Percentiles rank a stretch among this genome's conserved stretches.
phyloP scores from a whole-genome alignment of 2,329 filamentous ascomycete genomes.

The Trichoderma koningiopsis region DNA sequence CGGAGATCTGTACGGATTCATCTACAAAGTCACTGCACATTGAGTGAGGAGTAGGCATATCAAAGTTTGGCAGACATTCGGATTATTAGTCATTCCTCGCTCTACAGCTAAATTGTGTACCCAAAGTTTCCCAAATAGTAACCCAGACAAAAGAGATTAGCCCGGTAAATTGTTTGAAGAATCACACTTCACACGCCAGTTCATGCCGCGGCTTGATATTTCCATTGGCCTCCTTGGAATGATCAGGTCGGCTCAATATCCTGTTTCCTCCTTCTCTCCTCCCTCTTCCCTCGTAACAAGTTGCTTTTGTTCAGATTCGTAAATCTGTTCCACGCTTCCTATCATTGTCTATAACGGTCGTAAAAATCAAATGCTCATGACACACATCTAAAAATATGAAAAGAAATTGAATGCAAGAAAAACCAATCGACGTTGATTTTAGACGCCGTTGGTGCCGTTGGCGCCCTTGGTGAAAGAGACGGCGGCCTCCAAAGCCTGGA shows the following conservation, averaged over 20 bases:
- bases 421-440: background rate
- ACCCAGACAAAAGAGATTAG: background rate
- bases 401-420: background rate
- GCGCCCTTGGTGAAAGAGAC: constrained; percentile 45
- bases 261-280: background rate
- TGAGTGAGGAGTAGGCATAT: too few relatives aligned
- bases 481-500: constrained; percentile 80
- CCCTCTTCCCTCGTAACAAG: background rate
- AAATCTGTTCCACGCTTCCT: constrained; percentile 10
- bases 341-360: constrained; percentile 20
- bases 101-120: background rate
- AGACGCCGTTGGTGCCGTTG: constrained; percentile 29
- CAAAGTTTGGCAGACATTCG: background rate
- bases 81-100: background rate
- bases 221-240: background rate
- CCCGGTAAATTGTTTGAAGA: background rate
- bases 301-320: background rate
- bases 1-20: too few relatives aligned
- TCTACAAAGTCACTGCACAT: background rate
- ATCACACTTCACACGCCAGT: constrained; percentile 10
- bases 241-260: background rate
- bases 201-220: constrained; percentile 4
- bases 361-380: constrained; percentile 21
- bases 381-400: background rate
- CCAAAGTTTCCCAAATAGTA: background rate